Conservation (phyloP, 2,329 filamentous ascomycete genomes). For the Trichothecium sympodiale region DNA sequence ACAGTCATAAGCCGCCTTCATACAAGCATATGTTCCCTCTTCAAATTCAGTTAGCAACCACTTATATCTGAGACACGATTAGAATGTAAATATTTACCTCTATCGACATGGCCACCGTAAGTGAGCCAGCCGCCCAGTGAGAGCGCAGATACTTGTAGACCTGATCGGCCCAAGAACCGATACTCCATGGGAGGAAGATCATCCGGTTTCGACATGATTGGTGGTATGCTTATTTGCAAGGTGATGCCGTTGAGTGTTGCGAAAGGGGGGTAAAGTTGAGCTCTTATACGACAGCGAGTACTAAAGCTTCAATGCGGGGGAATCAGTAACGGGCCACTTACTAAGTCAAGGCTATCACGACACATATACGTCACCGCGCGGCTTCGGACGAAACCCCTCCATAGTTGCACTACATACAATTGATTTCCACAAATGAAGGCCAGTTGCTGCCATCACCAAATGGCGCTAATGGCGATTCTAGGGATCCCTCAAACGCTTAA, state of each 20-base stretch:
- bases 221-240: neutral
- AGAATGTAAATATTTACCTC: constrained; percentile 33
- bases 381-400: no score
- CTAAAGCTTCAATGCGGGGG: no score
- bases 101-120: constrained; percentile 62
- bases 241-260: no score
- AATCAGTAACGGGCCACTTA: no score
- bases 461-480: no score
- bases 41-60: neutral
- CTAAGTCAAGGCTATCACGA: no score
- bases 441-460: no score
- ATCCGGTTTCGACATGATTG: constrained; percentile 27
- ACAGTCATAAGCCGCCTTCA: constrained; percentile 49
- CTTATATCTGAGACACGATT: neutral
- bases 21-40: constrained; percentile 42
- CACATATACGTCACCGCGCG: no score
- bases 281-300: no score
- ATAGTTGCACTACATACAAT: no score
- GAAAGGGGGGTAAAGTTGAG: neutral
- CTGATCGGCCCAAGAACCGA: constrained; percentile 59
- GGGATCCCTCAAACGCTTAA: no score
- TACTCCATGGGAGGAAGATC: constrained; percentile 51
- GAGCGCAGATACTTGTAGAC: constrained; percentile 64
- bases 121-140: constrained; percentile 64
- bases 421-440: no score